A percentile compares a stretch with the other conserved stretches of the same genome.
These are phyloP conservation scores for Aspergillus fumigatus DNA, from an alignment of 2,329 filamentous ascomycete species.

Conservation along the genomic window DNA sequence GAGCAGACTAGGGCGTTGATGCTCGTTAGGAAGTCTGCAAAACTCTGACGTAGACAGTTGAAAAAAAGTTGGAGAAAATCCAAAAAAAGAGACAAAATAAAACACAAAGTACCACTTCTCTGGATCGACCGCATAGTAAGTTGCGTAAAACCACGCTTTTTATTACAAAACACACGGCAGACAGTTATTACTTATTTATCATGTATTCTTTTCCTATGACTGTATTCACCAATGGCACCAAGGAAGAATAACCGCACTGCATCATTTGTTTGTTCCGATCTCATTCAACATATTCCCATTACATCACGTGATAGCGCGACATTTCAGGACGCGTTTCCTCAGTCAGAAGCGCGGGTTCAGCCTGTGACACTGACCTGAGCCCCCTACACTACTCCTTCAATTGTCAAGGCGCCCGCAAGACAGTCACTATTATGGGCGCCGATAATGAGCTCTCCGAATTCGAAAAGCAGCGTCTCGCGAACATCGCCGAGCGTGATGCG, in stretches of 20 bases:
- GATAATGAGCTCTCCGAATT: constrained; percentile 68
- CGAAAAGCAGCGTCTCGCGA: constrained; percentile 77
- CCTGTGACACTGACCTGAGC: neutral
- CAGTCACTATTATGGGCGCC: constrained; percentile 25
- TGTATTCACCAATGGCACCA: neutral
- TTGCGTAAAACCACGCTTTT: neutral
- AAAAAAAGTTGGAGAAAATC: neutral
- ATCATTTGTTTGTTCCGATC: neutral
- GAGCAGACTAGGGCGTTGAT: neutral
- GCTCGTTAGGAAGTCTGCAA: neutral
- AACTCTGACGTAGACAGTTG: neutral
- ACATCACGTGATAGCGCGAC: constrained; percentile 20
- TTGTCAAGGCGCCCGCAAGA: constrained; percentile 1
- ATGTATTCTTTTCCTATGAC: neutral
- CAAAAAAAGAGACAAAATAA: no score
- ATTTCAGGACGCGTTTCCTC: constrained; percentile 12
- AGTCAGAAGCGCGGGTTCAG: neutral
- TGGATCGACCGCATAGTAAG: neutral
- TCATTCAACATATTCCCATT: neutral
- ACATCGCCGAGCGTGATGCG: constrained; percentile 81
- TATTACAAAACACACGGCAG: neutral
- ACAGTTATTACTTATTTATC: neutral
- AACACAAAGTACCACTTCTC: neutral
- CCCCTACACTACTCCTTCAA: neutral
- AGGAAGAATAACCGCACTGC: neutral